Percentiles rank a stretch among this genome's conserved stretches.
Evolutionary conservation across 176 grass and related monocot species (phyloP).

Genomic region (Urochloa ruziziensis): DNA sequence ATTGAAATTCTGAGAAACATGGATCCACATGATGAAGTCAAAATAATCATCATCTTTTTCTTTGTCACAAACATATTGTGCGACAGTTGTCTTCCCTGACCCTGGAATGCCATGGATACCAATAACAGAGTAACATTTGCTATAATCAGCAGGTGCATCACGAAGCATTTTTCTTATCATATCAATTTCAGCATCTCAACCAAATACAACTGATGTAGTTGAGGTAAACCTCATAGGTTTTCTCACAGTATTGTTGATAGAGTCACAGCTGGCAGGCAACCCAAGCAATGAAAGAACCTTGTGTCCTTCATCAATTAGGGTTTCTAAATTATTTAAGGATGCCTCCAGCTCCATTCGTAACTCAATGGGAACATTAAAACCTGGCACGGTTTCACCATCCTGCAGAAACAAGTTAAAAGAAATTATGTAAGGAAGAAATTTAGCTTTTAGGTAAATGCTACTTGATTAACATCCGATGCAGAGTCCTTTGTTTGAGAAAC

Average conservation of each 20-base stretch:
- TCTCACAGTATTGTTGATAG: background rate
- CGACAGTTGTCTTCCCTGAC: background rate
- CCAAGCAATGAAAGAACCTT: background rate
- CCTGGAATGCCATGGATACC: background rate
- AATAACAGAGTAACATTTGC: background rate
- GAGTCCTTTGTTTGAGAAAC: background rate
- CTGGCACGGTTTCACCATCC: background rate
- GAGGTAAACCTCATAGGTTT: background rate
- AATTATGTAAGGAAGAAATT: background rate
- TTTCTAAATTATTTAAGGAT: conserved; percentile 12
- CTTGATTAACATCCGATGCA: background rate
- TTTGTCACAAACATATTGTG: background rate
- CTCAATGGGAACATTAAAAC: background rate
- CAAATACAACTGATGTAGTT: background rate
- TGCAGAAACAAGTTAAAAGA: background rate
- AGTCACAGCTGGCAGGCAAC: no score
- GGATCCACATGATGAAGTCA: background rate
- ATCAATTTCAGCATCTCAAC: background rate
- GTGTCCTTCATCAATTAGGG: conserved; percentile 18
- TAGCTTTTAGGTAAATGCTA: background rate
- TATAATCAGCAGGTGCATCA: background rate
- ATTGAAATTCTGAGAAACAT: background rate
- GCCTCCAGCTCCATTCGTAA: background rate
- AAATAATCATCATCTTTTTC: no score
- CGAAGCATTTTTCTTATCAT: background rate